Percentiles rank a stretch among this genome's conserved stretches.
These are phyloP conservation scores for Colletotrichum spaethianum DNA, from an alignment of 2,329 filamentous ascomycete species.

Conservation along the genomic window DNA sequence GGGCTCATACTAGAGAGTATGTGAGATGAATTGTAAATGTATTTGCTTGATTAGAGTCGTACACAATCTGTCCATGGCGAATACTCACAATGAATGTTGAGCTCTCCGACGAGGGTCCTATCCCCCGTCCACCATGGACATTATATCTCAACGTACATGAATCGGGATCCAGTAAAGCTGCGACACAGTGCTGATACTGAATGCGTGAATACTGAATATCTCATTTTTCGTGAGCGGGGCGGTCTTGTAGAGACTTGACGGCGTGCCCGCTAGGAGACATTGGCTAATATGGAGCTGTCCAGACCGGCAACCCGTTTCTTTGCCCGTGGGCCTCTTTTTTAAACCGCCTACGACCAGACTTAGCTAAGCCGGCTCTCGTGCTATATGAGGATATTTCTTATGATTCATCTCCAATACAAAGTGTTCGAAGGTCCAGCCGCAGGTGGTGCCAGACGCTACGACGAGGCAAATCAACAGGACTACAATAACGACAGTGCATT, in stretches of 20 bases:
- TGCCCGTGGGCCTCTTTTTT: background rate
- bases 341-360: too few species aligned
- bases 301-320: background rate
- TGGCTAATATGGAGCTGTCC: background rate
- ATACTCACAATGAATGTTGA: background rate
- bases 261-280: background rate
- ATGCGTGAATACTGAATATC: background rate
- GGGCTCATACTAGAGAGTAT: background rate
- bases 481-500: too few species aligned
- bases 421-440: background rate
- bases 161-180: accelerated
- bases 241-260: background rate
- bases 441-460: background rate
- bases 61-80: background rate
- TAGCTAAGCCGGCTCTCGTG: background rate
- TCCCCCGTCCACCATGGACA: background rate
- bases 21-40: background rate
- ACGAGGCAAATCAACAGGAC: background rate
- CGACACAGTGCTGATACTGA: accelerated
- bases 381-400: background rate
- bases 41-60: too few species aligned
- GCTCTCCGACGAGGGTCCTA: background rate
- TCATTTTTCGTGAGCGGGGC: too few species aligned
- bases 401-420: background rate
- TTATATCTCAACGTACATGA: background rate